These are phyloP conservation scores for Tetratostichococcus sp. DNA, from an alignment of 139 green algal genomes.

Conservation along the genomic window DNA sequence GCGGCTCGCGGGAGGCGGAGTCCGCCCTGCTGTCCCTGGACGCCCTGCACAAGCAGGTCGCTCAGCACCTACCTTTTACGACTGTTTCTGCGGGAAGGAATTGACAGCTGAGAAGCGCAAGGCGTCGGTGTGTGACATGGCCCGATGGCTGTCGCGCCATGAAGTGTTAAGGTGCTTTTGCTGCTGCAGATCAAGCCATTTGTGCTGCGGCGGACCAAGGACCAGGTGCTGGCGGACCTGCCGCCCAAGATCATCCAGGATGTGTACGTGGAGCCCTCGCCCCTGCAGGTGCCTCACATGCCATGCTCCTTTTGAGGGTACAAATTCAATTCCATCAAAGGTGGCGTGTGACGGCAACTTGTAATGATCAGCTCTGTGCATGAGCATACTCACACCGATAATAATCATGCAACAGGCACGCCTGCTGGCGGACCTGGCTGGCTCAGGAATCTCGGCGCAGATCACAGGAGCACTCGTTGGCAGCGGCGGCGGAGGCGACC, in stretches of 20 bases:
- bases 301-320: no score
- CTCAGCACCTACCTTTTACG: no score
- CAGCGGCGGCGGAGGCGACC: not conserved
- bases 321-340: no score
- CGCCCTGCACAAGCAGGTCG: constrained; percentile 77
- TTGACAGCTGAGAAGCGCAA: no score
- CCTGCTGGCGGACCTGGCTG: constrained; percentile 81
- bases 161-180: no score
- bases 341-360: no score
- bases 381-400: no score
- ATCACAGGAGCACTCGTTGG: constrained; percentile 12
- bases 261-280: constrained; percentile 75
- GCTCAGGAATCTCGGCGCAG: not conserved
- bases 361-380: no score
- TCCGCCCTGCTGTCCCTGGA: constrained; percentile 79
- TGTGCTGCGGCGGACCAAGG: constrained; percentile 93
- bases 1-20: constrained; percentile 61
- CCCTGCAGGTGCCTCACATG: constrained; percentile 64
- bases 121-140: no score
- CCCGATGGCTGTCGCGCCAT: no score
- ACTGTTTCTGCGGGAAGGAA: no score
- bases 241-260: constrained; percentile 97
- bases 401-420: no score
- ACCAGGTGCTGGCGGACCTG: constrained; percentile 86
- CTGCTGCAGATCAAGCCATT: constrained; percentile 86